A percentile compares a stretch with the other conserved stretches of the same genome.
phyloP scores from a whole-genome alignment of 2,329 filamentous ascomycete species.

The Biscogniauxia marginata region DNA sequence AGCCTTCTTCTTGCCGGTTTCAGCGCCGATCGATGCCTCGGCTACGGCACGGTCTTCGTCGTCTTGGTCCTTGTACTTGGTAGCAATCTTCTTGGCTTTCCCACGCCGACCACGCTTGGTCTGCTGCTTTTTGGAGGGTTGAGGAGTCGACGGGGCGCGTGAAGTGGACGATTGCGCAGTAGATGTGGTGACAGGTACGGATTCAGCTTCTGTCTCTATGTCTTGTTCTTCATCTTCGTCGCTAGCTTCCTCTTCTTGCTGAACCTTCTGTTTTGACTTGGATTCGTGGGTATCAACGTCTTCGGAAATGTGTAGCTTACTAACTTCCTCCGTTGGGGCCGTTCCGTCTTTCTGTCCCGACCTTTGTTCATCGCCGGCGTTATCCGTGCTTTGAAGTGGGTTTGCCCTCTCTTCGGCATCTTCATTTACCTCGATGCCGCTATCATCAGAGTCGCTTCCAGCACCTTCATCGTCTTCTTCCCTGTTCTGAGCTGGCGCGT shows the following conservation, averaged over 20 bases:
- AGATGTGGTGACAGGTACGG: slow-evolving; percentile 26
- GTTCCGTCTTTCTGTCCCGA: slow-evolving; percentile 30
- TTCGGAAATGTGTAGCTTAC: slow-evolving; percentile 19
- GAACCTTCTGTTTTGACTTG: slow-evolving; percentile 17
- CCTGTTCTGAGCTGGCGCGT: slow-evolving; percentile 8
- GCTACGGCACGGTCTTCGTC: slow-evolving; percentile 86
- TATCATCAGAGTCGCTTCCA: slow-evolving; percentile 33
- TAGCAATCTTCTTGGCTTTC: slow-evolving; percentile 83
- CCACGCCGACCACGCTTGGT: slow-evolving; percentile 71
- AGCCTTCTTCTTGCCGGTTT: slow-evolving; percentile 63
- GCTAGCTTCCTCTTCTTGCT: slow-evolving; percentile 25
- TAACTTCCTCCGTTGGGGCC: slow-evolving; percentile 21
- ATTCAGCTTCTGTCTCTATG: slow-evolving; percentile 16
- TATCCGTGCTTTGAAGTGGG: slow-evolving; percentile 33
- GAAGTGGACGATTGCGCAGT: slow-evolving; percentile 34
- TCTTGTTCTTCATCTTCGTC: slow-evolving; percentile 37
- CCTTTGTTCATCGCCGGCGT: slow-evolving; percentile 36
- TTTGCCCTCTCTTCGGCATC: slow-evolving; percentile 31
- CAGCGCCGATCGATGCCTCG: slow-evolving; percentile 81
- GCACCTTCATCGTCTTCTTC: slow-evolving; percentile 29
- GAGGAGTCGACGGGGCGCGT: slow-evolving; percentile 25
- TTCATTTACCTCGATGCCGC: slow-evolving; percentile 31
- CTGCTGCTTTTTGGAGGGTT: slow-evolving; percentile 43
- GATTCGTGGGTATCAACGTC: neutral
- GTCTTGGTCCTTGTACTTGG: slow-evolving; percentile 92